Evolutionary conservation across 1,284 basidiomycete genomes (phyloP).

Genomic region (Takashimella koratensis): DNA sequence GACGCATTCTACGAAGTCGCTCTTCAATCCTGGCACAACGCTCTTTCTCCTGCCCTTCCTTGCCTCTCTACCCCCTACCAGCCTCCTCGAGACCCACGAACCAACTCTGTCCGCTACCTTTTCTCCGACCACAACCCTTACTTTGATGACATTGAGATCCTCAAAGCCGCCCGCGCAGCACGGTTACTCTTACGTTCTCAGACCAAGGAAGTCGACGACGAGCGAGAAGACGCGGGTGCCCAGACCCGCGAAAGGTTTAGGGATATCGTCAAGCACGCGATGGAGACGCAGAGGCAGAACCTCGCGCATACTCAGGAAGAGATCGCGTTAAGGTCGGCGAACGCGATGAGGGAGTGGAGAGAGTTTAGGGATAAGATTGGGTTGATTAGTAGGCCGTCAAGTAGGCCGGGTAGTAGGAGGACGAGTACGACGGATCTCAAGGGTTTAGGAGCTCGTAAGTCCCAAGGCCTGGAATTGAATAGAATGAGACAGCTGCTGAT

Average conservation of each 20-base stretch:
- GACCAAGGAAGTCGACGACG: constrained; percentile 38
- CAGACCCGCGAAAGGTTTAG: constrained; percentile 33
- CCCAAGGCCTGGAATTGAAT: too few species aligned
- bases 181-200: constrained; percentile 47
- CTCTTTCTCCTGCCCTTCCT: constrained; percentile 60
- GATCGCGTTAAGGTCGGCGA: constrained; percentile 35
- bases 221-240: constrained; percentile 18
- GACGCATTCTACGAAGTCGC: constrained; percentile 70
- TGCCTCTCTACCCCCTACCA: constrained; percentile 50
- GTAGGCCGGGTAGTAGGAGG: constrained; percentile 14
- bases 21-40: constrained; percentile 62
- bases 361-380: constrained; percentile 32
- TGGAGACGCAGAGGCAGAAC: constrained; percentile 35
- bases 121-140: constrained; percentile 57
- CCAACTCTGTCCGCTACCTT: constrained; percentile 46
- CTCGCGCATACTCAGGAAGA: constrained; percentile 39
- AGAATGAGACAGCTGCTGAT: too few species aligned
- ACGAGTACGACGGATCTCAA: constrained; percentile 16
- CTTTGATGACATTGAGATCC: constrained; percentile 52
- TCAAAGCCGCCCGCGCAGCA: constrained; percentile 52
- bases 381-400: constrained; percentile 10
- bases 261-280: constrained; percentile 40
- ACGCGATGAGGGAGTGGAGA: constrained; percentile 40
- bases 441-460: background rate
- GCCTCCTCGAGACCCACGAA: constrained; percentile 38